Evolutionary conservation across 495 filamentous ascomycete species (phyloP).

Genomic region (Talaromyces ruber): DNA sequence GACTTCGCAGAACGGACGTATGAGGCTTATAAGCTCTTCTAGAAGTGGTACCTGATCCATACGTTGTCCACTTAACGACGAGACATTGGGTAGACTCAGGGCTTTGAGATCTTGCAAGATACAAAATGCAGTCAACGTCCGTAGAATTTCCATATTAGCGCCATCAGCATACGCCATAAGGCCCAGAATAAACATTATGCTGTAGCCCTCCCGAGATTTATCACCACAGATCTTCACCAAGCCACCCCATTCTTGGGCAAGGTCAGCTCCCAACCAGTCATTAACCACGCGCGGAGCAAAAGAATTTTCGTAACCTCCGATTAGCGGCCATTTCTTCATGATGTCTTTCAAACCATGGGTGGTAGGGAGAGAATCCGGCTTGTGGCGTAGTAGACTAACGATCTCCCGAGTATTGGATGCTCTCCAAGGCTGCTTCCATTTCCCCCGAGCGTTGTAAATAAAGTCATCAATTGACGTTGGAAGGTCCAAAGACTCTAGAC

Average conservation of each 20-base stretch:
- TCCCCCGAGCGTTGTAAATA: constrained; percentile 10
- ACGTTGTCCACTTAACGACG: constrained; percentile 20
- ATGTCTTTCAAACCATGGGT: constrained; percentile 18
- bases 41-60: constrained; percentile 12
- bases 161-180: constrained; percentile 26
- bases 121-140: constrained; percentile 26
- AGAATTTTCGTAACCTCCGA: constrained; percentile 26
- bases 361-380: constrained; percentile 15
- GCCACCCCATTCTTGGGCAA: constrained; percentile 33
- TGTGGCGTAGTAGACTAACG: constrained; percentile 15
- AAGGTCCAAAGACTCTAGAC: constrained; percentile 7
- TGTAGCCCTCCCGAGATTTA: constrained; percentile 13
- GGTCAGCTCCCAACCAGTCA: constrained; percentile 22
- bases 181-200: constrained; percentile 35
- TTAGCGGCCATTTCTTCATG: constrained; percentile 23
- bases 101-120: constrained; percentile 23
- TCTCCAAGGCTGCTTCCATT: not conserved
- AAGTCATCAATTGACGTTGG: not conserved
- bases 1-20: constrained; percentile 12
- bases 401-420: constrained; percentile 19
- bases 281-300: constrained; percentile 21
- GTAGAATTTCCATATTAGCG: constrained; percentile 25
- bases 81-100: constrained; percentile 17
- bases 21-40: constrained; percentile 13
- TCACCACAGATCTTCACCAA: constrained; percentile 16